Evolutionary conservation across 306 rosid species (phyloP).

Genomic region (Gynostemma pentaphyllum): DNA sequence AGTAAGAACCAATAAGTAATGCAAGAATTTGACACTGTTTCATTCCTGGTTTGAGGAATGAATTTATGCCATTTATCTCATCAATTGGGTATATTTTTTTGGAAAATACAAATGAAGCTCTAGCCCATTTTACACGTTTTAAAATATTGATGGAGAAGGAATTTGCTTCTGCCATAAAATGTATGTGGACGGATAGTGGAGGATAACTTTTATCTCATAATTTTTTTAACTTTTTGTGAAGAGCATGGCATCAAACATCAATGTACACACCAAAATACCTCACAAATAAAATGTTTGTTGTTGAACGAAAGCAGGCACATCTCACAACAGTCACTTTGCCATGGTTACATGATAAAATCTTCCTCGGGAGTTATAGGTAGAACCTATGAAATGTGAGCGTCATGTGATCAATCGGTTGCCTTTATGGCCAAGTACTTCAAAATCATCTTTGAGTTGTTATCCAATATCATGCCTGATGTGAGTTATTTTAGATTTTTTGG

Average conservation of each 20-base stretch:
- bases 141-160: background rate
- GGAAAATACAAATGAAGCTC: background rate
- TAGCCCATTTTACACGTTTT: background rate
- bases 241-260: background rate
- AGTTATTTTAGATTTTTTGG: background rate
- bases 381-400: background rate
- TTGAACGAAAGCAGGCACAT: background rate
- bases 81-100: background rate
- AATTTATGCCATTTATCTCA: too few species aligned
- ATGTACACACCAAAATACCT: background rate
- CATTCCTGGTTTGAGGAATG: background rate
- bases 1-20: background rate
- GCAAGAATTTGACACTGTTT: background rate
- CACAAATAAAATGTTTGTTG: background rate
- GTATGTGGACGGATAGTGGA: background rate
- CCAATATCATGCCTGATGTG: background rate
- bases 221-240: background rate
- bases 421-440: background rate
- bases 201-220: background rate
- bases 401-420: slow-evolving; percentile 2
- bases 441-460: too few species aligned
- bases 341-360: background rate
- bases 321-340: background rate
- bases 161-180: background rate
- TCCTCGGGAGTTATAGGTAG: background rate